Percentiles rank a stretch among this genome's conserved stretches.
phyloP scores from a whole-genome alignment of 352 stramenopile genomes.

The Nothophytophthora sp. region DNA sequence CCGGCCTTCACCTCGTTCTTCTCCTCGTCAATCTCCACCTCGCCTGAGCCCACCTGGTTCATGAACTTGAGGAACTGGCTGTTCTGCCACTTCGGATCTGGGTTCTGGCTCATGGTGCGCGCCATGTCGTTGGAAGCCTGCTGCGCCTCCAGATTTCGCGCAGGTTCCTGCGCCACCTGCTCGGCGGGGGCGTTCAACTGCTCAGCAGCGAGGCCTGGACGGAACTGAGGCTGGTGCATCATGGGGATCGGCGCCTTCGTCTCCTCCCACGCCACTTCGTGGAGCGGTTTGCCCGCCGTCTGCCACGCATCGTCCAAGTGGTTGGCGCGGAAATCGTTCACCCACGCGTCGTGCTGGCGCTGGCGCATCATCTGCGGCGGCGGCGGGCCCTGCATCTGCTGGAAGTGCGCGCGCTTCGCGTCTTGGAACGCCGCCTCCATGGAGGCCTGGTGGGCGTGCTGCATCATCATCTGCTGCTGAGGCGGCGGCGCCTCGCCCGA shows the following conservation, averaged over 20 bases:
- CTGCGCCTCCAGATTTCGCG: slow-evolving; percentile 40
- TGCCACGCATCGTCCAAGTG: slow-evolving; percentile 66
- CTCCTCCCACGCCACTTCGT: slow-evolving; percentile 69
- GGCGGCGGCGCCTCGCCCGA: slow-evolving; percentile 35
- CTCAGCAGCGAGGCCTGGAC: slow-evolving; percentile 7
- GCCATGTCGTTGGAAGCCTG: slow-evolving; percentile 71
- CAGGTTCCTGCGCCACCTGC: slow-evolving; percentile 24
- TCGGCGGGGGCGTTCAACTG: slow-evolving; percentile 26
- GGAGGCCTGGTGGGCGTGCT: slow-evolving; percentile 54
- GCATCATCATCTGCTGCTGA: slow-evolving; percentile 31
- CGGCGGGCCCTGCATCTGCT: slow-evolving; percentile 31
- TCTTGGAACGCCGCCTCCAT: slow-evolving; percentile 65
- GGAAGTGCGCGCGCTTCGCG: slow-evolving; percentile 54
- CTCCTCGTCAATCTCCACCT: slow-evolving; percentile 79
- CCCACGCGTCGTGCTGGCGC: slow-evolving; percentile 54
- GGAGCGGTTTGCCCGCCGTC: slow-evolving; percentile 51
- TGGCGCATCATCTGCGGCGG: slow-evolving; percentile 29
- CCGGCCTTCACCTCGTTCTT: slow-evolving; percentile 66
- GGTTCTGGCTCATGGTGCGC: slow-evolving; percentile 76
- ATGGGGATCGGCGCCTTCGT: slow-evolving; percentile 42
- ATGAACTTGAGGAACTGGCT: slow-evolving; percentile 90
- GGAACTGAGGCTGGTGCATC: slow-evolving; percentile 38
- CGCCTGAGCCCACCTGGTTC: slow-evolving; percentile 71
- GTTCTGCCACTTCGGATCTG: slow-evolving; percentile 80
- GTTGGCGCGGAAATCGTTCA: slow-evolving; percentile 69